Evolutionary conservation across 495 filamentous ascomycete species (phyloP).

Genomic region (Penicillium roqueforti): DNA sequence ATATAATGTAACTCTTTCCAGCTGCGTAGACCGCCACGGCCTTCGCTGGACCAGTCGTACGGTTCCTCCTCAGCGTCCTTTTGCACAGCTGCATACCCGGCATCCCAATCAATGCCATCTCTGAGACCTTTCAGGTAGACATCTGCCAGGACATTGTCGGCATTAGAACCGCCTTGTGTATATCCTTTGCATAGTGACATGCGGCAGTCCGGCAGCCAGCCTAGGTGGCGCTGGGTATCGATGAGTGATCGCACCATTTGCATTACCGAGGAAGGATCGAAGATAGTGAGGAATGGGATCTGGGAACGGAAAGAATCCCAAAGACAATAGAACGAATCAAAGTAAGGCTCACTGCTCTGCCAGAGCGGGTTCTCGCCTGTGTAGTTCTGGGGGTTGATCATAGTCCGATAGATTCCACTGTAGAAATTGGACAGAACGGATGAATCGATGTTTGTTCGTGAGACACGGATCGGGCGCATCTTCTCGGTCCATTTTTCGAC

Average conservation of each 20-base stretch:
- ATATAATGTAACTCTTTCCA: slow-evolving; percentile 66
- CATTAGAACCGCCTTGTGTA: slow-evolving; percentile 72
- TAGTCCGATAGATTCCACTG: slow-evolving; percentile 49
- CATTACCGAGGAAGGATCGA: slow-evolving; percentile 57
- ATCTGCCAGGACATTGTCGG: slow-evolving; percentile 71
- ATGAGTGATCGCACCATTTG: slow-evolving; percentile 66
- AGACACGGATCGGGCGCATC: slow-evolving; percentile 51
- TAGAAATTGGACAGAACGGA: slow-evolving; percentile 58
- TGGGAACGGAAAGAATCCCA: slow-evolving; percentile 65
- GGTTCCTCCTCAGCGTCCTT: slow-evolving; percentile 66
- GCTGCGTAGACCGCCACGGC: slow-evolving; percentile 67
- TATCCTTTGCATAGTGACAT: slow-evolving; percentile 66
- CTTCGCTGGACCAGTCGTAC: slow-evolving; percentile 66
- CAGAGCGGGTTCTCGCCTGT: slow-evolving; percentile 73
- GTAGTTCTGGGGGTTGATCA: slow-evolving; percentile 70
- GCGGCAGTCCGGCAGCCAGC: slow-evolving; percentile 62
- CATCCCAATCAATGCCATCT: slow-evolving; percentile 61
- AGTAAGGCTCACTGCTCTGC: slow-evolving; percentile 62
- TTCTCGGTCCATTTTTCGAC: slow-evolving; percentile 47
- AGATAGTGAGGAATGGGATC: slow-evolving; percentile 60
- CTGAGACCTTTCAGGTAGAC: slow-evolving; percentile 68
- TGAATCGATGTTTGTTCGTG: slow-evolving; percentile 48
- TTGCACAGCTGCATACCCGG: slow-evolving; percentile 62
- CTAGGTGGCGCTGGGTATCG: slow-evolving; percentile 66
- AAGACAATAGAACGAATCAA: slow-evolving; percentile 51